Evolutionary conservation across 345 rosid genomes (phyloP), one percentile per base, ranked within the genome.

Genomic region (Euphorbia tirucalli): DNA sequence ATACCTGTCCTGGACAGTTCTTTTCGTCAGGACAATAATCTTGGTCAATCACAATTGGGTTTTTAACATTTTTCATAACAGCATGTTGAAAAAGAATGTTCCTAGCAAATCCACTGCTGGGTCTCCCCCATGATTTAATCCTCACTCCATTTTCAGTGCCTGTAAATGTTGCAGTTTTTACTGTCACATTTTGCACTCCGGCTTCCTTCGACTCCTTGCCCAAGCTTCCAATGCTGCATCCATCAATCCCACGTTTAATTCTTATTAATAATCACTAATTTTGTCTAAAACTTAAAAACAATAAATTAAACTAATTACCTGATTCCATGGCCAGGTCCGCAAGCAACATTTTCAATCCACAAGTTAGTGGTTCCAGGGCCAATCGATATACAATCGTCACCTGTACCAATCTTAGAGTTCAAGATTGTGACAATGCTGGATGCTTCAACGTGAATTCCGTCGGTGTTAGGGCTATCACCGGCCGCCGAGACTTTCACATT

Each of bases 321-420:
- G 68, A 87, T 81, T 24, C 90, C 90, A 41, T 87, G 90, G 7
- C 98, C 98, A 0, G 97, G 98, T 25, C 98, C 96, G 21, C 98
- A 93, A 19, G 75, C 70, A 14, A 92, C 69, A 37, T 83, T 85
- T 71, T 90, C 81, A 18, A 94, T 82, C 88, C 80, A 71, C 32
- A 87, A 61, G 59, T 75, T 50, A 1, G 69, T 58, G 54, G 92
- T 77, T 18, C 97, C 97, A 10, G 96, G 92, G 46, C 97, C 97
- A 5, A 93, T 71, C 1, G 98, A 93, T 74, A 93, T 67, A 62
- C 98, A 92, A 35, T 94, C 98, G 15, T 94, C 97, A 0, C 98
- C 98, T 0, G 97, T 94, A 18, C 79, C 84, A 8, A 94, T 90
- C 81, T 35, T 88, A 19, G 96, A 77, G 82, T 83, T 82, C 50